Base-by-base conservation (phyloP, 768 basidiomycete species). In the Phanerochaete carnosa region DNA sequence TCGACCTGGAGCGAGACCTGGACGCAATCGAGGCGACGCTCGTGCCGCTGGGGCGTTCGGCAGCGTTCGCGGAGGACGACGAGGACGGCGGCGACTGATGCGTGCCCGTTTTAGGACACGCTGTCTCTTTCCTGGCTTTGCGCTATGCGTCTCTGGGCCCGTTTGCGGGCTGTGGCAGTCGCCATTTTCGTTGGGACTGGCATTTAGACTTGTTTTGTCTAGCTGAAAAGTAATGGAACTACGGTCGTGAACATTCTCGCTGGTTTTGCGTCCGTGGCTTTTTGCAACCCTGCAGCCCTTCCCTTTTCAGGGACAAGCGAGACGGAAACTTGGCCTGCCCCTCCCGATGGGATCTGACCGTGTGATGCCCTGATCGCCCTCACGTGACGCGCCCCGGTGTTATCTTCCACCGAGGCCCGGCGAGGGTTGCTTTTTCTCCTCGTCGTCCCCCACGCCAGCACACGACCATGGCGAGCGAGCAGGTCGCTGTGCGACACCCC, bases 1-100 rank as follows among this genome's bases (percentile, higher is more conserved):
- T 83, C 49, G 86, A 87, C 71, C 70, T 86, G 66, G 84, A 84
- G 62, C 76, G 70, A 60, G 85, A 88, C 74, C 62, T 87, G 68
- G 88, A 89, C 70, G 81, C 76, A 15, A 76, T 79, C 35, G 86
- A 86, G 74, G 62, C 63, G 3, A 32, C 6, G 2, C 25, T 62
- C 22, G 66, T 64, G 19, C 57, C 65, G 35, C 61, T 68, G 45
- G 61, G 60, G 49, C 65, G 65, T 39, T 64, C 50, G 62, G 58
- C 25, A 63, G 59, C 15, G 35, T 62, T 66, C 7, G 60, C 49
- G 47, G 62, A 67, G 51, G 67, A 53, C 1, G 63, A 65, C 30
- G 55, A 63, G n/a, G 51, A 53, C 45, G 57, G 30, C 32, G 56
- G n/a, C 28, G 29, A 46, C 37, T 50, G 26, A 47, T 22, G 22